A percentile compares a stretch with the other conserved stretches of the same genome.
Evolutionary conservation across 345 rosid species (phyloP).

Genomic region (Atalantia buxifolia): DNA sequence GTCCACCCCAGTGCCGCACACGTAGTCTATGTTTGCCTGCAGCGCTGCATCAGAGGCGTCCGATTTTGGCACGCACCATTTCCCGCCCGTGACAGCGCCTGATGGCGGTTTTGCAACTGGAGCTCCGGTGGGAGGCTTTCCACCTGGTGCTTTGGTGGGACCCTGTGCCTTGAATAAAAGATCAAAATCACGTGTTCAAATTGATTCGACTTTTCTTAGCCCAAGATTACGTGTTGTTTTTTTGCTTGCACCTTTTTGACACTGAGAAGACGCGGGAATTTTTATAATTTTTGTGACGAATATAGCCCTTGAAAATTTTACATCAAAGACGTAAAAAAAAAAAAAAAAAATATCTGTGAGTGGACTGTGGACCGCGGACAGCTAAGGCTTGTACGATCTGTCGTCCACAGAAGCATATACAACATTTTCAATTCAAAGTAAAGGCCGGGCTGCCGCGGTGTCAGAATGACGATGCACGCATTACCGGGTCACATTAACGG

Average conservation of each 20-base stretch:
- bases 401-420: too few species aligned
- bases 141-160: constrained; percentile 18
- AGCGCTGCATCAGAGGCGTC: constrained; percentile 40
- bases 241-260: background rate
- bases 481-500: background rate
- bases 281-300: background rate
- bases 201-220: background rate
- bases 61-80: constrained; percentile 59
- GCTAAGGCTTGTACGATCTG: background rate
- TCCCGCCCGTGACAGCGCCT: constrained; percentile 13
- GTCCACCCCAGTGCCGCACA: constrained; percentile 47
- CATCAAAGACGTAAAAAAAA: background rate
- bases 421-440: background rate
- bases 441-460: background rate
- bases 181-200: background rate
- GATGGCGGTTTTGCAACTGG: constrained; percentile 29
- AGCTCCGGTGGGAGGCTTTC: constrained; percentile 10
- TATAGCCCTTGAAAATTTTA: background rate
- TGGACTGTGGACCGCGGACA: background rate
- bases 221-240: background rate
- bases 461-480: background rate
- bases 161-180: constrained; percentile 28
- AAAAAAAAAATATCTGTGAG: too few species aligned
- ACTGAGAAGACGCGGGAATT: background rate
- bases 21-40: constrained; percentile 68